Base-by-base conservation (phyloP, 2,329 filamentous ascomycete genomes). In the Aspergillus aculeatus region DNA sequence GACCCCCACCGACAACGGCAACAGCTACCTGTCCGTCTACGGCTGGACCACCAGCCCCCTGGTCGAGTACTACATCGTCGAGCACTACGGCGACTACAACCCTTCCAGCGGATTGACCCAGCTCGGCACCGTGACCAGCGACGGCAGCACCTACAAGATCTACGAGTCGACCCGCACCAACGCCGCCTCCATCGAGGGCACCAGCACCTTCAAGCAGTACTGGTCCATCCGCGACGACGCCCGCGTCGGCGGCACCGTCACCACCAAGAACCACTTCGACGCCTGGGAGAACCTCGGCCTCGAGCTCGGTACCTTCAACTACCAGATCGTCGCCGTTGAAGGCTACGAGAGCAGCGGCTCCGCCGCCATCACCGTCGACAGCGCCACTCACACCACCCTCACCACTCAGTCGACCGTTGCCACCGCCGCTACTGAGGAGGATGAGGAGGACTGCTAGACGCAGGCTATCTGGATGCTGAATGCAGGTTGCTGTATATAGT, bases 201-300 rank as follows among this genome's bases (percentile, higher is more conserved):
- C 75, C 16, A 61, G 68, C 0, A 80, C 77, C 16, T 80, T 80
- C 64, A 65, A 70, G 41, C 78, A 80, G 66, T 80, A 77, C 67
- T 78, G 73, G 71, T 79, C 76, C 5, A 70, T 81, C 32, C 75
- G 78, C 16, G 68, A 66, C 10, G 65, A 31, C 52, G 72, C 71
- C 58, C 74, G 77, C 2, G 67, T 67, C 12, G 66, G 69, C 29
- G 76, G 76, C 16, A 75, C 71, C 5, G 73, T 78, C 47, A 77
- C 69, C 6, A 71, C 70, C 12, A 62, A 62, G 32, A 76, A 76
- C 60, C 74, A 77, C 62, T 76, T 77, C 62, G 66, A 72, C 24
- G 74, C 73, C 5, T 77, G 74, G 74, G 64, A 66, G 16, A 59
- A 57, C 6, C 58, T 68, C n/a, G 74, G 73, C 2, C 61, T 77